Evolutionary conservation across 176 grass and related monocot species (phyloP), one percentile per base, ranked within the genome.

Genomic region (Dactylis glomerata): DNA sequence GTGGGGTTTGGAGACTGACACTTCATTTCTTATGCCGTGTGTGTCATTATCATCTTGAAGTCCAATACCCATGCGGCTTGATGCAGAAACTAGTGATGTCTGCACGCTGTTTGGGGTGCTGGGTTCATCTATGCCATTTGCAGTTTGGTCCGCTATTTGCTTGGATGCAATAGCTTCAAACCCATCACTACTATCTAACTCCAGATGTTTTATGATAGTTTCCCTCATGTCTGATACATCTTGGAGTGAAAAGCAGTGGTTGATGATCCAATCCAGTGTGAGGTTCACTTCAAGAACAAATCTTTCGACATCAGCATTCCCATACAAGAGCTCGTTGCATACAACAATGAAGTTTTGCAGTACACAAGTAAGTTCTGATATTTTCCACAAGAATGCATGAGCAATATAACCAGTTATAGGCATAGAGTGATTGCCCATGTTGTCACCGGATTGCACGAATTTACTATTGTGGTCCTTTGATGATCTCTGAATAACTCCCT

Each of bases 221-320:
- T 95, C 96, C 66, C 86, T 92, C 91, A 98, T 95, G 78, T 95
- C 93, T 45, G 93, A 92, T 85, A 98, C 91, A 95, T 95, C 96
- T 94, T 76, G 87, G 67, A 95, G 89, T 45, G 91, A 95, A 86
- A 96, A 98, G 65, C 93, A 98, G 52, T 94, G 96, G 56, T 73
- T 95, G 16, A 98, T 82, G 75, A 94, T 91, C 93, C 89, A 94
- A 71, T 95, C 87, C 44, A 98, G 84, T 32, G 88, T 86, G 45
- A 81, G 56, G 66, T 85, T 83, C 34, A 98, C 55, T 61, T 87
- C 89, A 86, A 81, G 66, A 69, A 90, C 56, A 86, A 95, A 94
- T 67, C 66, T 87, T 87, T 94, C 89, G 61, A 92, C 68, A 80
- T 89, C 86, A 28, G 57, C 87, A 49, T 82, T 90, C 28, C 81